Evolutionary conservation across 2,329 filamentous ascomycete species (phyloP).

Genomic region (Neofusicoccum ribis): DNA sequence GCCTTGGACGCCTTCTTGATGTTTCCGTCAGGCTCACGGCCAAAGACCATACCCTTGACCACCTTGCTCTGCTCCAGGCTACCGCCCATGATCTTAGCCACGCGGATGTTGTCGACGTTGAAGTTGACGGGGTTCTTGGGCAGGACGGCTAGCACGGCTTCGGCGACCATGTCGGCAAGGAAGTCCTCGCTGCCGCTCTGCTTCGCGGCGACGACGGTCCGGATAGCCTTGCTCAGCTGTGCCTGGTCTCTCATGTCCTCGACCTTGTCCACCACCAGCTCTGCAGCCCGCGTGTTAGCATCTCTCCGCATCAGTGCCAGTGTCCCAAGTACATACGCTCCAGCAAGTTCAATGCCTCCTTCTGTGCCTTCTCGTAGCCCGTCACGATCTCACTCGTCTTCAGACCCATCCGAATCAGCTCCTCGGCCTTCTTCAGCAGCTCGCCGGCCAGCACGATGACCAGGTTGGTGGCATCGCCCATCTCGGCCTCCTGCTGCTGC

Average conservation of each 20-base stretch:
- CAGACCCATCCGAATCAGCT: conserved; percentile 91
- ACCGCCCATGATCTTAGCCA: conserved; percentile 99
- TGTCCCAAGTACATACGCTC: conserved; percentile 57
- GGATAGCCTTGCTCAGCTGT: conserved; percentile 91
- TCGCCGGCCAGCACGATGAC: conserved; percentile 96
- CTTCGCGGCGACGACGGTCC: conserved; percentile 94
- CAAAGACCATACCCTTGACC: conserved; percentile 97
- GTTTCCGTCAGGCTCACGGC: conserved; percentile 84
- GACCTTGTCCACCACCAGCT: conserved; percentile 88
- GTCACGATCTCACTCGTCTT: conserved; percentile 98
- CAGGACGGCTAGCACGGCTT: conserved; percentile 79
- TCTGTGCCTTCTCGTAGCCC: conserved; percentile 93
- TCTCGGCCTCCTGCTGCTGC: conserved; percentile 98
- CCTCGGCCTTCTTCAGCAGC: conserved; percentile 94
- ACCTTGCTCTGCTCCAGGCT: conserved; percentile 91
- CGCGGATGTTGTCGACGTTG: conserved; percentile 98
- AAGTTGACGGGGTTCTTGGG: conserved; percentile 96
- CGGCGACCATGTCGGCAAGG: conserved; percentile 81
- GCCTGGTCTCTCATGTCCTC: conserved; percentile 76
- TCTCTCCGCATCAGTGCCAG: neutral
- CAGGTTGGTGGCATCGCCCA: conserved; percentile 97
- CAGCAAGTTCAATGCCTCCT: conserved; percentile 78
- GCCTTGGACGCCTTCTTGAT: conserved; percentile 90
- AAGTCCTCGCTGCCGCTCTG: conserved; percentile 92
- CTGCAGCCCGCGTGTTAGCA: conserved; percentile 38